A percentile compares a stretch with the other conserved stretches of the same genome.
Conservation (phyloP, 768 basidiomycete genomes). For the Xerocomellus chrysenteron region DNA sequence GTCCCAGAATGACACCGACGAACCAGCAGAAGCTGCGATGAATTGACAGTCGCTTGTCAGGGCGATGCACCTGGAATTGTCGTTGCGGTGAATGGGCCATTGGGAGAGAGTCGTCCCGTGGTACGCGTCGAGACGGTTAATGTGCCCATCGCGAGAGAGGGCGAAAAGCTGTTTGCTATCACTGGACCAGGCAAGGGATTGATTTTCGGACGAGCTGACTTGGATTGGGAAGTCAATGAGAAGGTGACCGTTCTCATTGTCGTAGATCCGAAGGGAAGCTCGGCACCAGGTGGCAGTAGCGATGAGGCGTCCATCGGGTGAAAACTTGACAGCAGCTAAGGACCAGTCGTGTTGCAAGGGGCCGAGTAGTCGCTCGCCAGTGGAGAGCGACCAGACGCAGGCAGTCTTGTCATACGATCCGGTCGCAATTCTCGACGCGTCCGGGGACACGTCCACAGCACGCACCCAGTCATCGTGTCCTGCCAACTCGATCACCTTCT, state of each 20-base stretch:
- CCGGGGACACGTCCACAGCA: conserved; percentile 3
- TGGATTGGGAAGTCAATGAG: conserved; percentile 1
- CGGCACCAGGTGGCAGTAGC: conserved; percentile 5
- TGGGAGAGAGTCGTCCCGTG: not conserved
- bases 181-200: conserved; percentile 9
- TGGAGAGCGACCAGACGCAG: conserved; percentile 3
- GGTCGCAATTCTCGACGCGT: conserved; percentile 1
- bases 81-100: conserved; percentile 1
- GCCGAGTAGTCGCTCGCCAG: not conserved
- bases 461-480: conserved; percentile 2
- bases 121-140: conserved; percentile 4
- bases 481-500: not conserved
- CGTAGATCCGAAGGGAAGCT: conserved; percentile 1
- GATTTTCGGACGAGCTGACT: conserved; percentile 2
- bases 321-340: conserved; percentile 8
- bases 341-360: conserved; percentile 3
- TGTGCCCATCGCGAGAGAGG: not conserved
- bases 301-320: conserved; percentile 4
- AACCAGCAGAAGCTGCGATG: conserved; percentile 3
- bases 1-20: conserved; percentile 14
- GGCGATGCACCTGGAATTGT: not conserved
- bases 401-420: conserved; percentile 10
- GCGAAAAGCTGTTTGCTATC: conserved; percentile 10
- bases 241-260: not conserved
- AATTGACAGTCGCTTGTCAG: not conserved